Base-by-base conservation (phyloP, 192 early-diverging fungal genomes). In the Coemansia sp. region DNA sequence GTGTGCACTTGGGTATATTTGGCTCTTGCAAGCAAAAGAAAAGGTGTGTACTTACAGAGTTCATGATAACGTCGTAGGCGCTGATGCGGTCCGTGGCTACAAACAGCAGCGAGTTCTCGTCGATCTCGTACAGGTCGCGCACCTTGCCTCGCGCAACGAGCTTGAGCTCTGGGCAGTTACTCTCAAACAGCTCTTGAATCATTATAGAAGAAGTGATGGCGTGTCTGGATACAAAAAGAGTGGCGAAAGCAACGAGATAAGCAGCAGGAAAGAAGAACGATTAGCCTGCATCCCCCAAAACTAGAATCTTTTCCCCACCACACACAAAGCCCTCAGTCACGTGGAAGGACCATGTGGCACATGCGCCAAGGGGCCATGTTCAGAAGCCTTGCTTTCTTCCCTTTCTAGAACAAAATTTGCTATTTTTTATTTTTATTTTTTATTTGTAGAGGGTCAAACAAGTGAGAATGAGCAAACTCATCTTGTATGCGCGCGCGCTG, bases 11-110 rank as follows among this genome's bases (percentile, higher is more conserved):
- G 27, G 27, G 27, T 16, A 6, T 50, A 50, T 22, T 6, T 50
- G n/a, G 5, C 20, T 38, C 52, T 20, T 7, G 27, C 0, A 15
- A 11, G 20, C 3, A 15, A 11, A 12, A 0, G 11, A 2, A 61
- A 34, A 50, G 44, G 27, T 18, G 55, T 8, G 39, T 22, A 68
- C 87, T 67, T 87, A 97, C 96, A 65, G 95, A 96, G 71, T 94
- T 93, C 97, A 99, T 97, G 69, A 98, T 95, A 41, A 99, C 97
- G 69, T 99, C 98, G 83, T 93, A 99, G 2, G 98, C 97, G 76
- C 92, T 94, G 84, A 98, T 94, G 65, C 98, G 89, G 87, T 99
- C 98, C 3, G 97, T 95, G 22, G 98, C 97, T 11, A 99, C 95
- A 80, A 99, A 98, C 38, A 99, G 89, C 65, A 99, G 85, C 15